These are phyloP conservation scores for Hebeloma cylindrosporum DNA, from an alignment of 768 basidiomycete species.

Conservation along the genomic window DNA sequence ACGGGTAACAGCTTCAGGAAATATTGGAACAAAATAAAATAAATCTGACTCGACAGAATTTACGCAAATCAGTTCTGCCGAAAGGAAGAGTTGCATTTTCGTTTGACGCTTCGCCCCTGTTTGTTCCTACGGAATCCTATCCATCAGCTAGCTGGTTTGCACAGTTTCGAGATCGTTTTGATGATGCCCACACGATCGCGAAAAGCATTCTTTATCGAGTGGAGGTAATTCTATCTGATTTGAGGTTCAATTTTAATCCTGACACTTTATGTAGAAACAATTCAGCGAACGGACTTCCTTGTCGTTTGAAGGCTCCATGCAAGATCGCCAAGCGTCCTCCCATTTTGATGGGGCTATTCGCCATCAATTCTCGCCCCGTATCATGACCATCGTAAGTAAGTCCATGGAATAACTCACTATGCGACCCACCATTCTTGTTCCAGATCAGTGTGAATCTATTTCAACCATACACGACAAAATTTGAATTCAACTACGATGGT, in stretches of 20 bases:
- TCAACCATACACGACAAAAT: constrained; percentile 38
- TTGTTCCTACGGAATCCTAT: constrained; percentile 5
- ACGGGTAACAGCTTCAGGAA: constrained; percentile 52
- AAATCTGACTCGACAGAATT: constrained; percentile 35
- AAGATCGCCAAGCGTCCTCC: constrained; percentile 31
- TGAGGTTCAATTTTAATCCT: background rate
- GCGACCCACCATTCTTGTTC: constrained; percentile 15
- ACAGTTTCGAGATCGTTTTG: constrained; percentile 9
- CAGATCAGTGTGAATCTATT: constrained; percentile 43
- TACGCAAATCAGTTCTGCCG: constrained; percentile 42
- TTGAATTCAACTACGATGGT: constrained; percentile 51
- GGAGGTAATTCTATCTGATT: constrained; percentile 14
- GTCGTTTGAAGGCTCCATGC: constrained; percentile 39
- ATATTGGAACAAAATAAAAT: constrained; percentile 40
- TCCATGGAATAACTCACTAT: background rate
- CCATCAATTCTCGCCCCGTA: constrained; percentile 73
- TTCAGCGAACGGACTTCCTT: constrained; percentile 47
- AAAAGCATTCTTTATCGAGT: constrained; percentile 14
- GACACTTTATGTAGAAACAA: constrained; percentile 38
- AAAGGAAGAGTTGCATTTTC: constrained; percentile 45
- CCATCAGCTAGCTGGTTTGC: background rate
- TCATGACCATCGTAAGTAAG: constrained; percentile 44
- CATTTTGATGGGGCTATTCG: constrained; percentile 66
- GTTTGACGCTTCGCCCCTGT: constrained; percentile 43
- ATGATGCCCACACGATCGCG: constrained; percentile 6